These are phyloP conservation scores for Tetrahymena borealis DNA, from an alignment of 73 alveolate genomes.

Conservation along the genomic window DNA sequence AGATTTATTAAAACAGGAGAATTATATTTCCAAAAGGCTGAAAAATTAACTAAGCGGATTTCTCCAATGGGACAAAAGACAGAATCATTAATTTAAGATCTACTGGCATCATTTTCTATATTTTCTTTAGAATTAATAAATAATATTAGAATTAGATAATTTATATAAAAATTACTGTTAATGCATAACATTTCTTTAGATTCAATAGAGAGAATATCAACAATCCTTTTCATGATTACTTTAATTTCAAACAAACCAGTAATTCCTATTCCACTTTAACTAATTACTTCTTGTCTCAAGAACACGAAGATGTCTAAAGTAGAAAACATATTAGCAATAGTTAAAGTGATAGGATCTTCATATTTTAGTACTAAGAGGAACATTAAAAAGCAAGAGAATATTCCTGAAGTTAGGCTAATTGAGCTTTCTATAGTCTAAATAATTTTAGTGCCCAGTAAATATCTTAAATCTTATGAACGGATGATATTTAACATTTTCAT, in stretches of 20 bases:
- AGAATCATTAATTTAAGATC: neutral
- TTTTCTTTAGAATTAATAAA: too few relatives aligned
- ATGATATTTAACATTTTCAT: neutral
- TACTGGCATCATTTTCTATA: too few relatives aligned
- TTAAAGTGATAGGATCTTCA: neutral
- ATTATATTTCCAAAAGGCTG: slow-evolving; percentile 19
- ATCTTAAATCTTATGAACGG: neutral
- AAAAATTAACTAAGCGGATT: neutral
- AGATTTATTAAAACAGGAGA: slow-evolving; percentile 46
- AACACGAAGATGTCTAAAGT: neutral
- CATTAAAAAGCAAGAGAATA: neutral
- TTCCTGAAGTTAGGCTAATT: neutral
- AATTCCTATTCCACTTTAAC: neutral
- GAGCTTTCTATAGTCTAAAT: neutral
- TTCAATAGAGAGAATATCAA: neutral
- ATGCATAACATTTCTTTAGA: neutral
- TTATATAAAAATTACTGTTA: neutral
- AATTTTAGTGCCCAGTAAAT: neutral
- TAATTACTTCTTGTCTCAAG: neutral
- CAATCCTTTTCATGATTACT: neutral
- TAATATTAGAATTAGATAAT: too few relatives aligned
- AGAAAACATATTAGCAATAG: neutral
- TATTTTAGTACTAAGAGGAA: neutral
- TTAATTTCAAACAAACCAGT: neutral
- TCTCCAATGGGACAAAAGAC: neutral